Percentiles rank a stretch among this genome's conserved stretches.
Conservation (phyloP, 192 early-diverging fungal species). For the Coemansia sp. region DNA sequence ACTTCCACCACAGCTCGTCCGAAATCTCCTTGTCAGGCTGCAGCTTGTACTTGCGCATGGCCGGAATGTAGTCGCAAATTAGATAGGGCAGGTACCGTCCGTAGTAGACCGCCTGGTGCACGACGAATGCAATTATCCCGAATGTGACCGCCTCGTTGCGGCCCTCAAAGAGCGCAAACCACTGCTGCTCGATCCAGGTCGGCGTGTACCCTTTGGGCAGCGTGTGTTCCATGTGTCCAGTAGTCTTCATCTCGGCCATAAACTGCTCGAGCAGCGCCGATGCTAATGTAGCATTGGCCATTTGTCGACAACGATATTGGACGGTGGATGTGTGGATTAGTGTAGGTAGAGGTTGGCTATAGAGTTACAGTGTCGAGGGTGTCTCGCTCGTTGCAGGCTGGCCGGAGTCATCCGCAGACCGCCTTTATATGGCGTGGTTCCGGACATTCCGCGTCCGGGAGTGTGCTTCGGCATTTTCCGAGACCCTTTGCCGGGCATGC, state of each 20-base stretch:
- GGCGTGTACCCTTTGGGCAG: slow-evolving; percentile 20
- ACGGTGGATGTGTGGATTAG: not conserved
- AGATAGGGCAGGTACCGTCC: slow-evolving; percentile 78
- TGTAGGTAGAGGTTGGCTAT: too few relatives aligned
- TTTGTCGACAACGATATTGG: too few relatives aligned
- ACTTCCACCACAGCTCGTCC: slow-evolving; percentile 56
- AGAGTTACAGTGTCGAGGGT: too few relatives aligned
- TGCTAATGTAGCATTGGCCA: slow-evolving; percentile 5
- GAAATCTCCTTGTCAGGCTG: slow-evolving; percentile 60
- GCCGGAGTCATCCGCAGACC: not conserved
- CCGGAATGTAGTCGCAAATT: slow-evolving; percentile 80
- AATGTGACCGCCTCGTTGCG: slow-evolving; percentile 65
- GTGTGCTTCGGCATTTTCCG: not conserved
- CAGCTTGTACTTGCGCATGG: slow-evolving; percentile 65
- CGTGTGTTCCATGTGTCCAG: slow-evolving; percentile 5
- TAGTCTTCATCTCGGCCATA: slow-evolving; percentile 18
- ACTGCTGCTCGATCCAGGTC: slow-evolving; percentile 55
- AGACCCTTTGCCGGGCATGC: not conserved
- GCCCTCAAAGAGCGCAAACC: slow-evolving; percentile 62
- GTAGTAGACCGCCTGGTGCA: slow-evolving; percentile 91
- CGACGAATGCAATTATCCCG: slow-evolving; percentile 67
- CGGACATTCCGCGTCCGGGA: not conserved
- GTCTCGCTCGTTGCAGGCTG: too few relatives aligned
- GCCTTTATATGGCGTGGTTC: not conserved
- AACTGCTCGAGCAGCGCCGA: slow-evolving; percentile 22